Percentiles rank a stretch among this genome's conserved stretches.
Conservation (phyloP, 2,329 filamentous ascomycete genomes). For the Diaporthe sp. region DNA sequence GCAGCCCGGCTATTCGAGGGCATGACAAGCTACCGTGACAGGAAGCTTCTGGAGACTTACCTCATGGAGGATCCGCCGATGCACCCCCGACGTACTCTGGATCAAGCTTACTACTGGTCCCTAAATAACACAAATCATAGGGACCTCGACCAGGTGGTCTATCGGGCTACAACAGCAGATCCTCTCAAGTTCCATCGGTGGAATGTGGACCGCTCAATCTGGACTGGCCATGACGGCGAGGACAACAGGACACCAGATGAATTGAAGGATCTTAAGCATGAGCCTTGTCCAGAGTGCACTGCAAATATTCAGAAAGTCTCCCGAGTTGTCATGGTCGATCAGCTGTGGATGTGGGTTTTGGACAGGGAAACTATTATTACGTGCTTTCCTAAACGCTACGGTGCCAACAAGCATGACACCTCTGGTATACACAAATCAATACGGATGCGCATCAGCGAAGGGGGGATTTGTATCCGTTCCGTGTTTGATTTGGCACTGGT, state of each 20-base stretch:
- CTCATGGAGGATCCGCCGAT: slow-evolving; percentile 47
- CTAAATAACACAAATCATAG: slow-evolving; percentile 51
- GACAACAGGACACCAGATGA: neutral
- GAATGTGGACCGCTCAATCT: neutral
- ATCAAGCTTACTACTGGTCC: slow-evolving; percentile 57
- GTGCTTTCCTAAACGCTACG: neutral
- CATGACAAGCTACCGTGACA: slow-evolving; percentile 49
- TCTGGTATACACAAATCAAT: neutral
- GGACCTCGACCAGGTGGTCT: slow-evolving; percentile 50
- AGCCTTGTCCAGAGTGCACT: neutral
- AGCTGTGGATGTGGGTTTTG: neutral
- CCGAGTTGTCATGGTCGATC: neutral
- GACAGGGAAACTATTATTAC: neutral
- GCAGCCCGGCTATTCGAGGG: slow-evolving; percentile 48
- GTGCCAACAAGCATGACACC: neutral
- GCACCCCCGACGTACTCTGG: slow-evolving; percentile 57
- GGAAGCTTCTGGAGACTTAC: slow-evolving; percentile 46
- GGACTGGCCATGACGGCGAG: neutral
- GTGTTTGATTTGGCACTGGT: neutral
- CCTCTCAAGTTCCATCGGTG: neutral
- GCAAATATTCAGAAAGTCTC: neutral
- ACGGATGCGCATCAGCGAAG: neutral
- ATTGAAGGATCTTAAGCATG: rapidly evolving
- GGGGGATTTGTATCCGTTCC: neutral
- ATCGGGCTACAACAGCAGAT: neutral